phyloP scores from a whole-genome alignment of 208 protist genomes.

The Hexamita inflata region DNA sequence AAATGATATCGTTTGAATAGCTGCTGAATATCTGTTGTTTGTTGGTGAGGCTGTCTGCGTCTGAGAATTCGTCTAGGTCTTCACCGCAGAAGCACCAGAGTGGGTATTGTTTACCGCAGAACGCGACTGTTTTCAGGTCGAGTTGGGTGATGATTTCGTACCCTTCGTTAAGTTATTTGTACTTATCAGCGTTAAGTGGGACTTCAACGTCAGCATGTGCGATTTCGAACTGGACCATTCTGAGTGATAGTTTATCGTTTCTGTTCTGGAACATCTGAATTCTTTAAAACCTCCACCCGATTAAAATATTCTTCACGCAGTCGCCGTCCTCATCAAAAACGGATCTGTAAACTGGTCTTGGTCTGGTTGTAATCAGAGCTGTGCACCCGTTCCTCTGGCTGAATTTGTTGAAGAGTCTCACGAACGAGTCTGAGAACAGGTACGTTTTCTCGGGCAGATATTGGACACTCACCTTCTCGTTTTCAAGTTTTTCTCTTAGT shows the following conservation, averaged over 20 bases:
- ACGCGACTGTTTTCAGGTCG: not conserved
- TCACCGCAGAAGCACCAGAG: conserved; percentile 19
- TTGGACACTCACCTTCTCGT: not conserved
- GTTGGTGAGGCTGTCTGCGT: too few species aligned
- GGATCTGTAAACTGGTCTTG: conserved; percentile 8
- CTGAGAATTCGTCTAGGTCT: conserved; percentile 15
- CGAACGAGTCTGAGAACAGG: conserved; percentile 4
- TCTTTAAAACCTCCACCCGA: not conserved
- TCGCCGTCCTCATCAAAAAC: conserved; percentile 11
- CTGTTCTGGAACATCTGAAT: not conserved
- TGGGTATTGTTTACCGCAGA: not conserved
- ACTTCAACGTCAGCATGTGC: not conserved
- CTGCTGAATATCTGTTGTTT: too few species aligned
- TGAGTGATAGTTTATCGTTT: not conserved
- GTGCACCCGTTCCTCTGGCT: not conserved
- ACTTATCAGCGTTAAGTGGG: not conserved
- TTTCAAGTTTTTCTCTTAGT: not conserved
- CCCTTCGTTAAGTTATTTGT: not conserved
- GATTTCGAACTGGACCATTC: conserved; percentile 1
- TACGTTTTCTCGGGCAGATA: not conserved
- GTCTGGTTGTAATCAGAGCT: not conserved
- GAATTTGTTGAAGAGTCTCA: conserved; percentile 10
- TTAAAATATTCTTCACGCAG: not conserved
- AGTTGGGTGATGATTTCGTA: not conserved
- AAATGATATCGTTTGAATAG: too few species aligned